phyloP scores from a whole-genome alignment of 495 filamentous ascomycete genomes.

The Trypethelium eluteriae region DNA sequence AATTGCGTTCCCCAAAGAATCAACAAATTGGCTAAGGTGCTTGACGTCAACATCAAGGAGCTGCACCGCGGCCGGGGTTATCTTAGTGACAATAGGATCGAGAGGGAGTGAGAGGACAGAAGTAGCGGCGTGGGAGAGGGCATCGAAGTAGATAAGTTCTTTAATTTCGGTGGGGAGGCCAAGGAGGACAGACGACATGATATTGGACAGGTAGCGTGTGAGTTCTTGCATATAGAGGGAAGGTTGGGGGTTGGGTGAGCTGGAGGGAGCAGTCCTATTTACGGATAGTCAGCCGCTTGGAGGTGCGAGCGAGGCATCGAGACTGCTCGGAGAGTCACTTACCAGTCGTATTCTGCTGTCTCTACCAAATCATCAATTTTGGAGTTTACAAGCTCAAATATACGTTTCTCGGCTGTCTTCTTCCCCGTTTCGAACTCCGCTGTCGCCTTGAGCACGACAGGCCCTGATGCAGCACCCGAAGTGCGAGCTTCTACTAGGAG shows the following conservation, averaged over 20 bases:
- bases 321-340: conserved; percentile 17
- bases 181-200: conserved; percentile 88
- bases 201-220: conserved; percentile 87
- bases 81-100: conserved; percentile 66
- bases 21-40: conserved; percentile 77
- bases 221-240: conserved; percentile 91
- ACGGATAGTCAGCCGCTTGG: not conserved
- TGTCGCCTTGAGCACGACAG: conserved; percentile 70
- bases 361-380: conserved; percentile 98
- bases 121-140: conserved; percentile 78
- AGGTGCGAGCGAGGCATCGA: not conserved
- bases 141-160: conserved; percentile 95
- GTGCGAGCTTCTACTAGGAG: conserved; percentile 74
- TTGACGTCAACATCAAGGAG: conserved; percentile 75
- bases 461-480: conserved; percentile 64
- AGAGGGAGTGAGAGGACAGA: conserved; percentile 68
- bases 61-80: conserved; percentile 77
- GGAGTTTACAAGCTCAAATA: conserved; percentile 96
- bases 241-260: conserved; percentile 40
- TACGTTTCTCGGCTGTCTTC: conserved; percentile 92
- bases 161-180: conserved; percentile 91
- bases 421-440: conserved; percentile 81
- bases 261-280: not conserved
- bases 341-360: conserved; percentile 95
- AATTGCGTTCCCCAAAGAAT: conserved; percentile 68